Base-by-base conservation (phyloP, 2,329 filamentous ascomycete species). In the Aureobasidium sp. region DNA sequence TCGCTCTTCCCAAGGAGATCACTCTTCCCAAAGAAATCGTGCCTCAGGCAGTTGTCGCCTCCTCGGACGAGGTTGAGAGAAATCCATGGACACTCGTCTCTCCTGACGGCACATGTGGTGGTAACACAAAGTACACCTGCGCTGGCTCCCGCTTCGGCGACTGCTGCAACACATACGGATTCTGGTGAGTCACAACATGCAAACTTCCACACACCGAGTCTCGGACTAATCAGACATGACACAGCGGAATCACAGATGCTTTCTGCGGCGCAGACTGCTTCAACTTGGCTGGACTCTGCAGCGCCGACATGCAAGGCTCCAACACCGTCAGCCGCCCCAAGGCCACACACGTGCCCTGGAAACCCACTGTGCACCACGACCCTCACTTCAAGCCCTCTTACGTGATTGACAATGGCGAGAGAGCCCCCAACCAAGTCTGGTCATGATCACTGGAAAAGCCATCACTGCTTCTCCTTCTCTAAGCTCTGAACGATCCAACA, bases 341-440 rank as follows among this genome's bases (percentile, higher is more conserved):
- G 27, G 49, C 60, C 22, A 53, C 49, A 14, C 60, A 56, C 12
- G 41, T 53, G 5, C 60, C 60, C 9, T 62, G 60, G 60, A 62
- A 62, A 25, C 60, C 60, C 6, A 48, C 41, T 11, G 47, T 51
- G 12, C 49, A 55, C 34, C 60, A 48, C 60, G 49, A 62, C 22
- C 60, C 48, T 25, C 41, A 62, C 34, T 62, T 55, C 42, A 62
- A 62, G 60, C 60, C 60, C 11, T 62, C 60, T 9, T 62, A 62
- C 34, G 42, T 55, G 31, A 62, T 62, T 7, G 60, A 62, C 51
- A 62, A 62, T 34, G 60, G 60, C 31, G 60, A 62, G 42, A 53
- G 60, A 48, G 60, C 60, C 37, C 60, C 60, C 51, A 62, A 62
- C 60, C 60, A 62, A 56, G 60, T 62, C 60, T 62, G 60, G 60